Percentiles rank a stretch among this genome's conserved stretches.
Conservation (phyloP, 2,329 filamentous ascomycete genomes). For the Stenocarpella maydis region DNA sequence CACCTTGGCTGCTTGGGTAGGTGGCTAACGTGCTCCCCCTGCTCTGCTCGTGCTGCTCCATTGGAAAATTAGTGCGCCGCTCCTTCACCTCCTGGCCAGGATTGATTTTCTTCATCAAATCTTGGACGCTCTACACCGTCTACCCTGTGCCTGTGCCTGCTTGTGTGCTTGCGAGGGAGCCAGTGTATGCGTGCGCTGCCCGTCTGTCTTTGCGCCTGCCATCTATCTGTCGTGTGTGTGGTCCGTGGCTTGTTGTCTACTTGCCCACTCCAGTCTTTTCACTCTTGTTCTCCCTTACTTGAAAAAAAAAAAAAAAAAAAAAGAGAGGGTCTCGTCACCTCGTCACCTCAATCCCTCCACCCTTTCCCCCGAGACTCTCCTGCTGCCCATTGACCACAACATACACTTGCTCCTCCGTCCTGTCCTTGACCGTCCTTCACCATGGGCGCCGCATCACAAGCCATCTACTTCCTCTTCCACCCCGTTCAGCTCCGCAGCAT, state of each 20-base stretch:
- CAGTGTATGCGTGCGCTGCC: neutral
- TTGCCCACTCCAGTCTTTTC: neutral
- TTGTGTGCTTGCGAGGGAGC: neutral
- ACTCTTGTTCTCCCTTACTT: too few species aligned
- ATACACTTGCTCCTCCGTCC: conserved; percentile 6
- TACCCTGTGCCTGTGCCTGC: neutral
- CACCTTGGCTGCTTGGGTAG: too few species aligned
- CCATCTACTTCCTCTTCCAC: conserved; percentile 78
- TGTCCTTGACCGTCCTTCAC: conserved; percentile 41
- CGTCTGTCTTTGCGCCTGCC: neutral
- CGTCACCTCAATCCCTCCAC: neutral
- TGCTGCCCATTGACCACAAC: neutral
- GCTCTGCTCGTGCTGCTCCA: neutral
- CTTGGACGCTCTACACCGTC: conserved; percentile 14
- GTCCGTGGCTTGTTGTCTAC: neutral
- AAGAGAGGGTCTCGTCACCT: neutral
- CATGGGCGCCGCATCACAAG: conserved; percentile 62
- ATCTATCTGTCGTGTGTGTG: neutral
- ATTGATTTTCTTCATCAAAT: conserved; percentile 25
- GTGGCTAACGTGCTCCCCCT: neutral
- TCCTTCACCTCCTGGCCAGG: conserved; percentile 17
- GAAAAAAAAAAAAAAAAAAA: too few species aligned
- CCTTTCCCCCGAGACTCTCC: neutral
- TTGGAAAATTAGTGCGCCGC: conserved; percentile 22
- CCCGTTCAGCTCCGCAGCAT: conserved; percentile 81